Conservation (phyloP, 2,329 filamentous ascomycete species). For the Diaporthe amygdali region DNA sequence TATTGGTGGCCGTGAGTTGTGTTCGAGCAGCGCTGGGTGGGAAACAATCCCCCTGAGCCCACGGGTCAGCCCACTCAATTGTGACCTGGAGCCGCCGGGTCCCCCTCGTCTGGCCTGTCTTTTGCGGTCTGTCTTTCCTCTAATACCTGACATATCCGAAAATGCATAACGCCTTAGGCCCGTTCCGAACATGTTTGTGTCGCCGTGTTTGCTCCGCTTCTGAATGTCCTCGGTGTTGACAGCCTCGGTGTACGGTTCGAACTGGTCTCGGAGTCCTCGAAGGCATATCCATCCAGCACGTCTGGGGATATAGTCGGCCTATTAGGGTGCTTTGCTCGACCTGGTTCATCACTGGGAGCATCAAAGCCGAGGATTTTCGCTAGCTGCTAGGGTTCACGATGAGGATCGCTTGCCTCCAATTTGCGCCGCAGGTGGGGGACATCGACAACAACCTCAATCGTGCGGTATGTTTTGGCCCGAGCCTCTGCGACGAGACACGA, state of each 20-base stretch:
- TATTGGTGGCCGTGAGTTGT: too few relatives aligned
- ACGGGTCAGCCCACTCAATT: background rate
- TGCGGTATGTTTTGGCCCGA: slow-evolving; percentile 42
- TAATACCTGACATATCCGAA: background rate
- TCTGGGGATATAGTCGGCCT: background rate
- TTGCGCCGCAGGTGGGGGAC: slow-evolving; percentile 72
- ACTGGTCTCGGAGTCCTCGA: background rate
- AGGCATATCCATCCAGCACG: background rate
- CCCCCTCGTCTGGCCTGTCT: background rate
- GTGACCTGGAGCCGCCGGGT: background rate
- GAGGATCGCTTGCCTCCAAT: slow-evolving; percentile 75
- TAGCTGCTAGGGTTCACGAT: too few relatives aligned
- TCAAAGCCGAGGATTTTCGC: too few relatives aligned
- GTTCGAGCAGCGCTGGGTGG: too few relatives aligned
- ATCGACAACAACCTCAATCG: slow-evolving; percentile 72
- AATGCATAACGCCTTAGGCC: background rate
- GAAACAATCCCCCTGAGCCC: too few relatives aligned
- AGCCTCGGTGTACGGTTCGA: background rate
- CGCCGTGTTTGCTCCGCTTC: background rate
- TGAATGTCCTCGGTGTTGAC: background rate
- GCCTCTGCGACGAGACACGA: background rate
- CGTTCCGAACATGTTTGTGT: too few relatives aligned
- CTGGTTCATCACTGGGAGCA: too few relatives aligned
- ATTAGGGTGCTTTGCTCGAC: slow-evolving; percentile 52
- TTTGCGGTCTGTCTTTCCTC: background rate